Evolutionary conservation across 306 rosid genomes (phyloP).

Genomic region (Vigna unguiculata): DNA sequence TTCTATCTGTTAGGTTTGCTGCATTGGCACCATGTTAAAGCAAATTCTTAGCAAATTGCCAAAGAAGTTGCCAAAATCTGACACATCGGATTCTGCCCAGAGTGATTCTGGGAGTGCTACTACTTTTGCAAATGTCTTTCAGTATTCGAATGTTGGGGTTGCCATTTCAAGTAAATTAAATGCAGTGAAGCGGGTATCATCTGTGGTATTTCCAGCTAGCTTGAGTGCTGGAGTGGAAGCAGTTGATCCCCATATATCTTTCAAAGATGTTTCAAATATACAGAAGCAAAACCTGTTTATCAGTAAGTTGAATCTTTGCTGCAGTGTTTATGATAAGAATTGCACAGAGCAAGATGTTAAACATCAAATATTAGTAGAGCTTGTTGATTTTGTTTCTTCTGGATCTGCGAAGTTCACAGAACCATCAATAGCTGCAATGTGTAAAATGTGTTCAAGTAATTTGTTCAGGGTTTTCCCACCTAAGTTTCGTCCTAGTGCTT

Average conservation of each 20-base stretch:
- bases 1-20: not conserved
- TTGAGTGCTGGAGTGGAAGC: slow-evolving; percentile 20
- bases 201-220: slow-evolving; percentile 7
- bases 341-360: not conserved
- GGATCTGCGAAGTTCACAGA: slow-evolving; percentile 26
- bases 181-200: slow-evolving; percentile 16
- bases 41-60: slow-evolving; percentile 28
- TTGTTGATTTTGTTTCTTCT: slow-evolving; percentile 17
- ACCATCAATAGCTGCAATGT: slow-evolving; percentile 8
- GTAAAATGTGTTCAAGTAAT: slow-evolving; percentile 21
- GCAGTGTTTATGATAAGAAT: slow-evolving; percentile 6
- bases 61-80: slow-evolving; percentile 2
- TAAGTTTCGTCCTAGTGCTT: not conserved
- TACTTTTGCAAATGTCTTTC: slow-evolving; percentile 16
- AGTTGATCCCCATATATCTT: slow-evolving; percentile 10
- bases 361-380: not conserved
- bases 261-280: slow-evolving; percentile 7
- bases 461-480: slow-evolving; percentile 23
- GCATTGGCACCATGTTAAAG: slow-evolving; percentile 4
- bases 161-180: slow-evolving; percentile 12
- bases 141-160: slow-evolving; percentile 4
- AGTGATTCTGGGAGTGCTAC: not conserved
- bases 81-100: slow-evolving; percentile 1
- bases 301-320: slow-evolving; percentile 18
- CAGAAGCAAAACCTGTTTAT: slow-evolving; percentile 26